Evolutionary conservation across 2,329 filamentous ascomycete genomes (phyloP).

Genomic region (Fusarium sp.): DNA sequence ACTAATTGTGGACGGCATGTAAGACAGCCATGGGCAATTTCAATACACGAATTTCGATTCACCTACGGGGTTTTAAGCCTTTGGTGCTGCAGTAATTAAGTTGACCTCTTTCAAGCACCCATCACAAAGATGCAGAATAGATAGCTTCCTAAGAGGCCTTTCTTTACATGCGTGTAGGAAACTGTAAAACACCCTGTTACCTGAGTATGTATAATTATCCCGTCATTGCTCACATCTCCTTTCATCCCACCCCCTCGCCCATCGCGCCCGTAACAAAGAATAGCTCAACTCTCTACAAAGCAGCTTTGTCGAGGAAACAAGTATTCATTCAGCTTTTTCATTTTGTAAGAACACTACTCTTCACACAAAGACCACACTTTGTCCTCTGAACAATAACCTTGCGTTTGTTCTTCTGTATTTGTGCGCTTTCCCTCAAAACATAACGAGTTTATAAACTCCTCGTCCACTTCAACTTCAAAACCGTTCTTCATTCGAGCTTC

Average conservation of each 20-base stretch:
- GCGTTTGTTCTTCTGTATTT: not conserved
- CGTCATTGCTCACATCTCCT: not conserved
- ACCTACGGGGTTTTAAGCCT: not conserved
- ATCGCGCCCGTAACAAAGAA: slow-evolving; percentile 13
- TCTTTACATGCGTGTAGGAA: not conserved
- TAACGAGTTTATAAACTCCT: not conserved
- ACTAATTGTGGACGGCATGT: not conserved
- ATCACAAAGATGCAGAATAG: not conserved
- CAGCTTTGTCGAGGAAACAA: not conserved
- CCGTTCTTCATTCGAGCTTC: not conserved
- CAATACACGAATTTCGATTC: not conserved
- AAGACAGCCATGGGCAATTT: not conserved
- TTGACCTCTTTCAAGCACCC: not conserved
- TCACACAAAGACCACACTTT: not conserved
- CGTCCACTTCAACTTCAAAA: not conserved
- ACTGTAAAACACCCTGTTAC: not conserved
- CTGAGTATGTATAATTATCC: not conserved
- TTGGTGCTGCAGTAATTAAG: not conserved
- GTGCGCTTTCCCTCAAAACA: not conserved
- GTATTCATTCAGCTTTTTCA: not conserved
- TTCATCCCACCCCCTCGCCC: not conserved
- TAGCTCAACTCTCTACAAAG: not conserved
- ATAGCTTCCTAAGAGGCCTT: not conserved
- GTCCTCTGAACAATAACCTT: not conserved
- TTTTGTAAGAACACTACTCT: not conserved